Evolutionary conservation across 768 basidiomycete species (phyloP).

Genomic region (Basidioascus undulatus): DNA sequence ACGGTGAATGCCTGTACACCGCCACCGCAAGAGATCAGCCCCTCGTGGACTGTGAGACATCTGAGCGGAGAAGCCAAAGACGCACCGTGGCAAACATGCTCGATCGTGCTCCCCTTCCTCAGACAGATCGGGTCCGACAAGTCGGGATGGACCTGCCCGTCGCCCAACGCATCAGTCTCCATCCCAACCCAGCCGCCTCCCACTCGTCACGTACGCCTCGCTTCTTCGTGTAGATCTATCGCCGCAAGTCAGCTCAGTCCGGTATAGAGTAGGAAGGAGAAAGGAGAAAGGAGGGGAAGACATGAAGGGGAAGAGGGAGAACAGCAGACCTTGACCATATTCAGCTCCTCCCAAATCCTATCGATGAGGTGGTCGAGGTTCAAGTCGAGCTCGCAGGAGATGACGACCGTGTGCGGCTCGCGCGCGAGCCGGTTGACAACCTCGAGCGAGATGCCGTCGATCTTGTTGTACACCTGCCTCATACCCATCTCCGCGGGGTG

Average conservation of each 20-base stretch:
- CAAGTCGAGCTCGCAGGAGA: constrained; percentile 82
- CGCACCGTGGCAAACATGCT: constrained; percentile 18
- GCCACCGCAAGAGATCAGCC: constrained; percentile 27
- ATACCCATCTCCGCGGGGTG: constrained; percentile 27
- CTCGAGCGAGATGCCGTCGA: constrained; percentile 44
- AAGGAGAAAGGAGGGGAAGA: not conserved
- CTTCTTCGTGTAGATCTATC: constrained; percentile 95
- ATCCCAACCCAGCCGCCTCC: no score
- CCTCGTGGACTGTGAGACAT: not conserved
- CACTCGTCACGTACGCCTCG: no score
- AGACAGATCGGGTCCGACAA: constrained; percentile 62
- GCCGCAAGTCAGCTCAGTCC: constrained; percentile 55
- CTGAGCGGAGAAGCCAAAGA: not conserved
- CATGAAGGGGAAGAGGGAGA: not conserved
- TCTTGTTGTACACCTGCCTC: constrained; percentile 98
- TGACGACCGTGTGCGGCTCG: constrained; percentile 67
- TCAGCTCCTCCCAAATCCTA: constrained; percentile 22
- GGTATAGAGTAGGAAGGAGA: constrained; percentile 25
- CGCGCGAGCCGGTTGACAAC: constrained; percentile 54
- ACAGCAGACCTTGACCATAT: constrained; percentile 16
- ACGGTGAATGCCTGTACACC: constrained; percentile 80
- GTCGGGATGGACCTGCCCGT: constrained; percentile 78
- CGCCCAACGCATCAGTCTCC: no score
- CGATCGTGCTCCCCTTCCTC: constrained; percentile 75
- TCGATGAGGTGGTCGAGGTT: constrained; percentile 31